Base-by-base conservation (phyloP, 306 rosid genomes). In the Vigna radiata region DNA sequence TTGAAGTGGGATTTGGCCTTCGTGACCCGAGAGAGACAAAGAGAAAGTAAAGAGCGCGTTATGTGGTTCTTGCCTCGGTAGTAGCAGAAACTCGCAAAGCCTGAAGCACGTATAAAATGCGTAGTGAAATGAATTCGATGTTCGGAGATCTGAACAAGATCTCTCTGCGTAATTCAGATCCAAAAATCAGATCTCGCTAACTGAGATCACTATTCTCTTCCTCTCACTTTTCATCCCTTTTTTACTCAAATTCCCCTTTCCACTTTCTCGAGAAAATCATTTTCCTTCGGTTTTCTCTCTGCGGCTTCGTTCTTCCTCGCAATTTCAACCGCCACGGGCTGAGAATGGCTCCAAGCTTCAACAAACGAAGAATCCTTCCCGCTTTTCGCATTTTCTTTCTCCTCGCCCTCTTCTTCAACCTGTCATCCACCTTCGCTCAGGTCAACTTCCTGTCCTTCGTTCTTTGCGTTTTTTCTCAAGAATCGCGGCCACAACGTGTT, bases 381-480 rank as follows among this genome's bases (percentile, higher is more conserved):
- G 74, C 81, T 29, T 67, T 82, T 43, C 84, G 79, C 12, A 44
- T 89, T 75, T 58, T 54, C 75, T 61, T 82, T 48, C 86, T 88
- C 8, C 36, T 88, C 68, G 56, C 58, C 80, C 39, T 70, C 48
- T 43, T 81, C 71, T 41, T 75, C 33, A 61, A 36, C 65, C 56
- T 64, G 9, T 73, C 67, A 1, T 43, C 33, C 17, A 88, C 77
- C 62, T 79, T 82, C 18, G 92, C 92, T 70, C 92, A 86, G 93
- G 93, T 77, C 66, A 72, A 21, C 25, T 23, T 68, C 18, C 9
- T 39, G 53, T 67, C 55, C 60, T 46, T 39, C 41, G 23, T 19
- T 56, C 31, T 36, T 18, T 15, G 7, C 46, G 33, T 75, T 49
- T 65, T 17, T 39, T 14, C 0, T 16, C 16, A 18, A 27, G 56